phyloP scores from a whole-genome alignment of 2,329 filamentous ascomycete genomes.

The Verticillium alfalfae region DNA sequence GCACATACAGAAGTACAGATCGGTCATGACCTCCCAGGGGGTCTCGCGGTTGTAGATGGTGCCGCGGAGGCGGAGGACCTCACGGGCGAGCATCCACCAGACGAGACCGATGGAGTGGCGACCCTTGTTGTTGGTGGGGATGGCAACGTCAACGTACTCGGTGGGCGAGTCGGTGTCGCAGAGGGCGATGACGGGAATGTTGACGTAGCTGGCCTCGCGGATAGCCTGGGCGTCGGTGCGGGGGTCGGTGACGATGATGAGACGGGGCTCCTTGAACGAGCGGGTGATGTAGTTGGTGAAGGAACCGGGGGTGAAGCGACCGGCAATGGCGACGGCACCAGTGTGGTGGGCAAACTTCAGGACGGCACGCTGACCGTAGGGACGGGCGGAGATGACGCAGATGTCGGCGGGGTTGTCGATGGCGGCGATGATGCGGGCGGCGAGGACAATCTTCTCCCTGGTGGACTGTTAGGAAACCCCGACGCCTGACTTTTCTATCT shows the following conservation, averaged over 20 bases:
- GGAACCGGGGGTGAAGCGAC: slow-evolving; percentile 99
- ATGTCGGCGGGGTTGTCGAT: slow-evolving; percentile 99
- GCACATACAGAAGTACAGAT: slow-evolving; percentile 92
- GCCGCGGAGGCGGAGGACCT: slow-evolving; percentile 97
- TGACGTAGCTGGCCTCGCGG: slow-evolving; percentile 99
- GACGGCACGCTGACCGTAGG: slow-evolving; percentile 98
- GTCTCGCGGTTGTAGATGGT: slow-evolving; percentile 94
- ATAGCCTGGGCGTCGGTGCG: slow-evolving; percentile 99
- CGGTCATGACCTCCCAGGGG: slow-evolving; percentile 98
- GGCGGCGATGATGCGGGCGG: slow-evolving; percentile 96
- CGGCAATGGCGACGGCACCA: slow-evolving; percentile 94
- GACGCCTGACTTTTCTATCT: slow-evolving; percentile 2
- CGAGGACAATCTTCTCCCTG: slow-evolving; percentile 99
- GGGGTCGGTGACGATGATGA: slow-evolving; percentile 99
- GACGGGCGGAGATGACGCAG: slow-evolving; percentile 98
- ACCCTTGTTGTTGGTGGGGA: slow-evolving; percentile 99
- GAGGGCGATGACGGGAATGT: slow-evolving; percentile 99
- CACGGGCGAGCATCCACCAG: slow-evolving; percentile 99
- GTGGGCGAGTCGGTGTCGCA: slow-evolving; percentile 99
- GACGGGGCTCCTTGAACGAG: slow-evolving; percentile 99
- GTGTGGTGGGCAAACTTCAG: slow-evolving; percentile 99
- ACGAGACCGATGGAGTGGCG: slow-evolving; percentile 96
- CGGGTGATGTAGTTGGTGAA: slow-evolving; percentile 99
- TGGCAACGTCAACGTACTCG: slow-evolving; percentile 99
- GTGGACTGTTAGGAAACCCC: slow-evolving; percentile 14